Evolutionary conservation across 805 yeast genomes (phyloP).

Genomic region (Monosporozyma aerobia): DNA sequence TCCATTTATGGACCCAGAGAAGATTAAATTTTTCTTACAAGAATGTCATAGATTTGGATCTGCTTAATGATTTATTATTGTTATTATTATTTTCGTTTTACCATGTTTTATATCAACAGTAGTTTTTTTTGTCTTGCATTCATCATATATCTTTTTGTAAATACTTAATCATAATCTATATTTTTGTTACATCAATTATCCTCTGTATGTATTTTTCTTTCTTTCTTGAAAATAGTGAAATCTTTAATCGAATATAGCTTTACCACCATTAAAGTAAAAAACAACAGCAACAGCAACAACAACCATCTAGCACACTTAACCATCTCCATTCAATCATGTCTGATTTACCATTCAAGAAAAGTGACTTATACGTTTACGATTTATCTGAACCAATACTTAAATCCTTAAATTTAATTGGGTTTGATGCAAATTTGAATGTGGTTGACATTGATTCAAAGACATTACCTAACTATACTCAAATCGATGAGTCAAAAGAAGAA

Average conservation of each 20-base stretch:
- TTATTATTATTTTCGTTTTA: background rate
- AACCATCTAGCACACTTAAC: background rate
- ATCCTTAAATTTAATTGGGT: constrained; percentile 44
- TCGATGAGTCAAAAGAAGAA: background rate
- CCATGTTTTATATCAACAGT: no score
- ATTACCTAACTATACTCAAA: background rate
- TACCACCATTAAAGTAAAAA: background rate
- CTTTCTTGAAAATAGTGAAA: no score
- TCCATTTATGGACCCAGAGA: constrained; percentile 93
- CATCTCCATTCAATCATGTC: background rate
- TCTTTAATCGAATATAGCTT: background rate
- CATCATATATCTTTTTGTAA: no score
- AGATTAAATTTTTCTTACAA: constrained; percentile 71
- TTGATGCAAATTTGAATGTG: constrained; percentile 43
- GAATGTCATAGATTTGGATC: constrained; percentile 80
- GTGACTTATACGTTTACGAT: constrained; percentile 43
- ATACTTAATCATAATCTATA: no score
- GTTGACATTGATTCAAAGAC: constrained; percentile 7
- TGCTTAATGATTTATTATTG: constrained; percentile 15
- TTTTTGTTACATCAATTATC: no score
- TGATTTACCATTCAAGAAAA: constrained; percentile 12
- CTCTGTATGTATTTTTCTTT: no score
- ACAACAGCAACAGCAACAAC: background rate
- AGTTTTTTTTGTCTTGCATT: no score
- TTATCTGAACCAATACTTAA: constrained; percentile 33